Evolutionary conservation across 257 asterid genomes (phyloP).

Genomic region (Salvia rosmarinus): DNA sequence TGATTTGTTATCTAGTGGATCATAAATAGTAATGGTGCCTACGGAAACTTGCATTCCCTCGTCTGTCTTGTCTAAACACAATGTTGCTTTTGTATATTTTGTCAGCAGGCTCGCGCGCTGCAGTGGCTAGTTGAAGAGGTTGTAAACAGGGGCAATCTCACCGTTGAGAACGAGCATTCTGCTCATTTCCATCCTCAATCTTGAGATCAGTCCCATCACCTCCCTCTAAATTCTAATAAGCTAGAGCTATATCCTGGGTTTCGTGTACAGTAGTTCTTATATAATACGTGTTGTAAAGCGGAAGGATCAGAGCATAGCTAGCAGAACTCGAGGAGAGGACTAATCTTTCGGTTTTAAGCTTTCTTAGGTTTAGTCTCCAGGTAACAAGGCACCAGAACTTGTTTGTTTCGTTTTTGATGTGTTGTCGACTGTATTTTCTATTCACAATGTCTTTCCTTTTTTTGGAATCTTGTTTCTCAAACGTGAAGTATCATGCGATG

Average conservation of each 20-base stretch:
- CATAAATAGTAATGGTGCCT: background rate
- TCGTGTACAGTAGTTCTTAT: conserved; percentile 36
- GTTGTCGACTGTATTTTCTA: conserved; percentile 12
- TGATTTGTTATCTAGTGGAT: background rate
- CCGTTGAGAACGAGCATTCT: conserved; percentile 27
- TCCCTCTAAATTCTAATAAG: conserved; percentile 35
- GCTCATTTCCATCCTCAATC: conserved; percentile 24
- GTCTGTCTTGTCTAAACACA: background rate
- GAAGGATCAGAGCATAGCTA: conserved; percentile 41
- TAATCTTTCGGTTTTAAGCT: conserved; percentile 35
- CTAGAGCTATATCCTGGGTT: conserved; percentile 24
- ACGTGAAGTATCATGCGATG: background rate
- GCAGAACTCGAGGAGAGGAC: conserved; percentile 43
- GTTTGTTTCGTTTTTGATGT: conserved; percentile 17
- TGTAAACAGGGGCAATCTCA: conserved; percentile 23
- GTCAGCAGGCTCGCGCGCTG: conserved; percentile 51
- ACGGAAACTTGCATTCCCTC: conserved; percentile 9
- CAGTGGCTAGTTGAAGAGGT: conserved; percentile 40
- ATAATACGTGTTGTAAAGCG: conserved; percentile 42
- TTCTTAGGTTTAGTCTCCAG: conserved; percentile 22
- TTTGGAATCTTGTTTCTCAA: conserved; percentile 1
- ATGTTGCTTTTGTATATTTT: conserved; percentile 33
- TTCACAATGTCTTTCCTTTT: background rate
- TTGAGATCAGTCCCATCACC: conserved; percentile 33
- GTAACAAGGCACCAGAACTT: conserved; percentile 11